Base-by-base conservation (phyloP, 352 stramenopile genomes). In the Globisporangium cederbergense region DNA sequence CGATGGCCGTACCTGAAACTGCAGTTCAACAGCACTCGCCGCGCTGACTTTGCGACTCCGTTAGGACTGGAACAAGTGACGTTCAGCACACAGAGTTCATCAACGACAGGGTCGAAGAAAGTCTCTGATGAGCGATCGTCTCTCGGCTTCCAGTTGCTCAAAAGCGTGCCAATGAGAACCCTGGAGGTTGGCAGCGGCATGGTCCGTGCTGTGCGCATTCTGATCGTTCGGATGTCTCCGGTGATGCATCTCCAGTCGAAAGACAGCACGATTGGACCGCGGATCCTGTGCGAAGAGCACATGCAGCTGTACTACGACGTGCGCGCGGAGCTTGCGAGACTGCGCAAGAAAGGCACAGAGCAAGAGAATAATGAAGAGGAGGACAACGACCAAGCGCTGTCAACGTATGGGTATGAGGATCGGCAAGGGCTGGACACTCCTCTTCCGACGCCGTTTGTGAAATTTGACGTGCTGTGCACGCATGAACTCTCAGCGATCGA, bases 211-310 rank as follows among this genome's bases (percentile, higher is more conserved):
- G 76, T 90, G 10, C 70, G 84, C 40, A 57, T 89, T 25, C 43
- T 77, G 4, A 71, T 91, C 20, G 62, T 60, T 2, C 77, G 81
- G 22, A 75, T 89, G 38, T 89, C 79, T 45, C 80, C 77, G 16
- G 54, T 90, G 11, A 57, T 93, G 32, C 71, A 89, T 62, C 70
- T 90, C n/a, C 84, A 91, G 59, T 45, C 78, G 5, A 93, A 89
- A 50, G 79, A 89, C 42, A 79, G 71, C 52, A 79, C 74, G 0
- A 54, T 89, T 30, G 84, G 84, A 18, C 84, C 84, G 6, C 72
- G 81, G 22, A 84, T 91, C 55, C 51, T 93, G 0, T 83, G 79
- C 30, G 80, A 89, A n/a, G 80, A 90, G 25, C 79, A 90, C 11
- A 61, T 90, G 50, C 45, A 74, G 14, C 46, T 75, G 45, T 88